Percentiles rank a stretch among this genome's conserved stretches.
phyloP scores from a whole-genome alignment of 257 asterid genomes.

The Cordia subcordata region DNA sequence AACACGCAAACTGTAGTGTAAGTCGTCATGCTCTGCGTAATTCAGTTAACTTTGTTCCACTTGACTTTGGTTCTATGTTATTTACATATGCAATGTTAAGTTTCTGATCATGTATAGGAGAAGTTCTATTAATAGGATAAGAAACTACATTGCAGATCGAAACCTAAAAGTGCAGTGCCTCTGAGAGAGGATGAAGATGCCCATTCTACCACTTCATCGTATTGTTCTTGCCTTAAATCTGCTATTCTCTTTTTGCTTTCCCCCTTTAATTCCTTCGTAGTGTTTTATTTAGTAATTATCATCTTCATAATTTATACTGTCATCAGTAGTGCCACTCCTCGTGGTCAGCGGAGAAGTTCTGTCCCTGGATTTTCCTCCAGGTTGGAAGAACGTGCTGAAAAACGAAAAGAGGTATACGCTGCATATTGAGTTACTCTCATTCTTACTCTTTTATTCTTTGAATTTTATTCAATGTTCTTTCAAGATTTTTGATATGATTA shows the following conservation, averaged over 20 bases:
- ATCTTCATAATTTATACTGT: conserved; percentile 11
- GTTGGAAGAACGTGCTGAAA: conserved; percentile 79
- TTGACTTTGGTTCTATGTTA: not conserved
- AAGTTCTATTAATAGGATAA: not conserved
- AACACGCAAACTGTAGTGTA: conserved; percentile 40
- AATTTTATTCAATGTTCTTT: not conserved
- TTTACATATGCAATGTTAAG: too few species aligned
- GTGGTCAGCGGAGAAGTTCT: conserved; percentile 42
- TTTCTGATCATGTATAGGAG: too few species aligned
- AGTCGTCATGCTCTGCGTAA: conserved; percentile 14
- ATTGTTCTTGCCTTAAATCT: conserved; percentile 16
- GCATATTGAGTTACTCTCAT: not conserved
- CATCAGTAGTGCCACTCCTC: conserved; percentile 44
- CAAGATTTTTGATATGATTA: not conserved
- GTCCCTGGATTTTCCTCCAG: conserved; percentile 57
- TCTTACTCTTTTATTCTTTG: not conserved
- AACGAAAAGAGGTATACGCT: conserved; percentile 58
- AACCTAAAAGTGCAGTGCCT: conserved; percentile 25
- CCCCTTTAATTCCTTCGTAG: not conserved
- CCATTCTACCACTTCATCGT: conserved; percentile 75
- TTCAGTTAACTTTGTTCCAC: not conserved
- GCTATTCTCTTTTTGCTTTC: not conserved
- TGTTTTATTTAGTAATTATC: conserved; percentile 5
- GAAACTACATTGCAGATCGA: conserved; percentile 7
- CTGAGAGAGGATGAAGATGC: conserved; percentile 58